Percentiles rank a stretch among this genome's conserved stretches.
These are phyloP conservation scores for Medicago truncatula DNA, from an alignment of 306 rosid species.

Conservation along the genomic window MtrunA17r5.0-ANR NC_053043.1:30022001-30022500, in stretches of 20 bases:
- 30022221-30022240: slow-evolving; percentile 81
- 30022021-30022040: slow-evolving; percentile 45
- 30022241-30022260: slow-evolving; percentile 77
- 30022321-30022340: neutral
- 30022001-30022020: slow-evolving; percentile 56
- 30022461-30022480: too few species aligned
- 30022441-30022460: too few species aligned
- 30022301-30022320: slow-evolving; percentile 72
- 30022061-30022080: slow-evolving; percentile 51
- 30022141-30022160: slow-evolving; percentile 77
- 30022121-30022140: slow-evolving; percentile 85
- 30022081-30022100: slow-evolving; percentile 60
- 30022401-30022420: neutral
- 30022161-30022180: slow-evolving; percentile 64
- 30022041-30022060: slow-evolving; percentile 11
- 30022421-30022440: neutral
- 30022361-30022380: neutral
- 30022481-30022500: too few species aligned
- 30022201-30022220: slow-evolving; percentile 70
- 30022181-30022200: slow-evolving; percentile 80
- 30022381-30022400: neutral
- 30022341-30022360: neutral
- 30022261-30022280: slow-evolving; percentile 76
- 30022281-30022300: slow-evolving; percentile 78
- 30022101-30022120: slow-evolving; percentile 81